Evolutionary conservation across 2,329 filamentous ascomycete species (phyloP), one percentile per base, ranked within the genome.

Genomic region (Penicillium sp.): DNA sequence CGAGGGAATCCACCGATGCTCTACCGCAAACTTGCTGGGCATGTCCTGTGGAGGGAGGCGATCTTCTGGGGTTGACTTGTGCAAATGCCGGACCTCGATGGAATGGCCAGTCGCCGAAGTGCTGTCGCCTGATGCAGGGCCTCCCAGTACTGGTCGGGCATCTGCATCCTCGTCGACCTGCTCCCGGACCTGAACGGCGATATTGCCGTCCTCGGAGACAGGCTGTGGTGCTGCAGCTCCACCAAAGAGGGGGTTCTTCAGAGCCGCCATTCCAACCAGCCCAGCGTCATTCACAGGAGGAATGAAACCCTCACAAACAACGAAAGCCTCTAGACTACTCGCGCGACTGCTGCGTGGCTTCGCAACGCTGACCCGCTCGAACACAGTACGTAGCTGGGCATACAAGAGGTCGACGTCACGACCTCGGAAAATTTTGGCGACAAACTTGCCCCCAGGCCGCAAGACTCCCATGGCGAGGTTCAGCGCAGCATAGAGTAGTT

Each of bases 371-470:
- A 98, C 93, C 46, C 81, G 76, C 56, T 86, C 82, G 58, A 98
- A 98, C 46, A 97, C 90, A 18, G 91, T 82, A 66, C 90, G 93
- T 45, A 98, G 79, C 67, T 98, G 93, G 2, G 90, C 90, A 64
- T 93, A 97, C 7, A 98, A 80, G 25, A 97, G 76, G 64, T 97
- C 93, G n/a, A 97, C 90, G 62, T 97, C 93, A 59, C 90, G 85
- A 12, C 88, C 90, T 12, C 93, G 77, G 73, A 98, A 98, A 52
- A 98, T 96, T 75, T 98, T 98, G 50, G 93, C 93, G 6, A 98
- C 91, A 60, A 98, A 98, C 63, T 89, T 95, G 53, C 93, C 93
- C 38, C 93, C 93, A 0, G 90, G 90, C 50, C 87, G 86, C 24
- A 98, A 80, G 9, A 98, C 90, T 65, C 91, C 95, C 9, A 96